Percentiles rank a stretch among this genome's conserved stretches.
These are phyloP conservation scores for Acanthamoeba sp. DNA, from an alignment of 208 protist species.

Conservation along the genomic window DNA sequence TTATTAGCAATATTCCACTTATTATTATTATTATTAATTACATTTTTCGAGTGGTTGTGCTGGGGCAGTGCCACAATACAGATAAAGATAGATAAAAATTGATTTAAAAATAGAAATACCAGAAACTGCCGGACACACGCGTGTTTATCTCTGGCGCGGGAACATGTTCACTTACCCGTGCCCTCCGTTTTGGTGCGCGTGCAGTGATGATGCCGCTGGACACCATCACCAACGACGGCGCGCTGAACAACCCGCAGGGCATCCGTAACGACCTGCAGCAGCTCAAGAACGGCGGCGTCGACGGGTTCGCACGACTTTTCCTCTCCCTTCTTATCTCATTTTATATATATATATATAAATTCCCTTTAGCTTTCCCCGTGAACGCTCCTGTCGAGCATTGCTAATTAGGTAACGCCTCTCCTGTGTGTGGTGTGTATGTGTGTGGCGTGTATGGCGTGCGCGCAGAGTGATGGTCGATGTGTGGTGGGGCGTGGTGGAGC, in stretches of 20 bases:
- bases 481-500: conserved; percentile 91
- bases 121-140: too few species aligned
- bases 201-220: conserved; percentile 88
- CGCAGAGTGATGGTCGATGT: conserved; percentile 91
- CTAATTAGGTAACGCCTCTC: not conserved
- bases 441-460: not conserved
- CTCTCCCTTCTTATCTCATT: not conserved
- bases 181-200: not conserved
- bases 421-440: not conserved
- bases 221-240: conserved; percentile 78
- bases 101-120: too few species aligned
- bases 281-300: conserved; percentile 78
- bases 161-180: not conserved
- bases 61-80: too few species aligned
- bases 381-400: not conserved
- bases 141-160: too few species aligned
- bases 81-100: too few species aligned
- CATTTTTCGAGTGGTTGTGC: not conserved
- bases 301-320: conserved; percentile 4
- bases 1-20: not conserved
- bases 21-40: not conserved
- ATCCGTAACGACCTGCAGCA: conserved; percentile 76
- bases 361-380: not conserved
- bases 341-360: too few species aligned
- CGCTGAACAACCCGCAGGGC: conserved; percentile 68